phyloP scores from a whole-genome alignment of 2,329 filamentous ascomycete genomes.

The Oidium heveae region DNA sequence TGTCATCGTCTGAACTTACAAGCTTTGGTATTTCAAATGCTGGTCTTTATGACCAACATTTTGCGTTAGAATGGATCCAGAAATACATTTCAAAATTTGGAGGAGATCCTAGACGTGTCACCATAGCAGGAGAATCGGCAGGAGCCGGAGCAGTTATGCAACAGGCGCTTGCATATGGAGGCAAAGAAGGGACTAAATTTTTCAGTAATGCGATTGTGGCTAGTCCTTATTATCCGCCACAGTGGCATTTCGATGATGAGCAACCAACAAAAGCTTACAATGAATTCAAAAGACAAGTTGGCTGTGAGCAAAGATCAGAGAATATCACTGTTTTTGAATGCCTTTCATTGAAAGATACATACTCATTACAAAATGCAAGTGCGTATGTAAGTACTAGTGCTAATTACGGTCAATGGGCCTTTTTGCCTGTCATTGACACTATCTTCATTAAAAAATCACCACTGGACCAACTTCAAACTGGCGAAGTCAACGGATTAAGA shows the following conservation, averaged over 20 bases:
- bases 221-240: slow-evolving; percentile 26
- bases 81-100: slow-evolving; percentile 12
- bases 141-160: slow-evolving; percentile 24
- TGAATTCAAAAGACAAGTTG: slow-evolving; percentile 18
- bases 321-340: slow-evolving; percentile 5
- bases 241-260: slow-evolving; percentile 22
- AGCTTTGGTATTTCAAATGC: slow-evolving; percentile 20
- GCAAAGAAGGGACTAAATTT: slow-evolving; percentile 6
- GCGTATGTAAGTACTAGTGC: slow-evolving; percentile 2
- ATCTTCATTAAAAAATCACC: slow-evolving; percentile 12
- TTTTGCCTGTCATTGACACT: slow-evolving; percentile 16
- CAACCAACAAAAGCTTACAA: slow-evolving; percentile 20
- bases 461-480: slow-evolving; percentile 9
- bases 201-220: slow-evolving; percentile 11
- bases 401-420: slow-evolving; percentile 11
- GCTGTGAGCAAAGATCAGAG: slow-evolving; percentile 12
- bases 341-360: slow-evolving; percentile 1
- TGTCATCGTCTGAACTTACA: slow-evolving; percentile 20
- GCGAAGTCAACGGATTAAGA: slow-evolving; percentile 12
- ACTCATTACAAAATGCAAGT: slow-evolving; percentile 13
- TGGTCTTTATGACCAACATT: slow-evolving; percentile 16
- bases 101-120: slow-evolving; percentile 11
- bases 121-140: slow-evolving; percentile 19
- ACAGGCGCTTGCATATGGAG: slow-evolving; percentile 25
- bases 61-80: slow-evolving; percentile 12